Evolutionary conservation across 371 early-diverging fungal species (phyloP).

Genomic region (Dichotomocladium elegans): DNA sequence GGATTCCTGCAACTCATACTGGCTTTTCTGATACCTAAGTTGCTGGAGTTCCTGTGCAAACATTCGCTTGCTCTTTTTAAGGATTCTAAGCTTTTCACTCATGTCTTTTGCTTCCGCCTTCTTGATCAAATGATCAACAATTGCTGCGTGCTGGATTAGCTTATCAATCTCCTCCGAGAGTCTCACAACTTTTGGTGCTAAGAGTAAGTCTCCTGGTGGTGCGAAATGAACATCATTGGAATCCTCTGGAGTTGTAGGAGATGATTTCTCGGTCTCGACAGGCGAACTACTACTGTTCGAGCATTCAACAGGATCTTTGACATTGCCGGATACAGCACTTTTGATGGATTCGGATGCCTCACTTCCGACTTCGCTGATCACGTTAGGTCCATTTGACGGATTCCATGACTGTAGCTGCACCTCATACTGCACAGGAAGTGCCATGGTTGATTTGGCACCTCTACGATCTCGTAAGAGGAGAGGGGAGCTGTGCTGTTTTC

Average conservation of each 20-base stretch:
- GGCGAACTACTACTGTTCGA: no score
- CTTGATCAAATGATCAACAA: constrained; percentile 60
- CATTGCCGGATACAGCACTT: no score
- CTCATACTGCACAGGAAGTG: constrained; percentile 31
- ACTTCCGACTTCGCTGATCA: constrained; percentile 30
- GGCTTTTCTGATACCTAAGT: constrained; percentile 62
- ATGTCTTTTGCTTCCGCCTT: constrained; percentile 44
- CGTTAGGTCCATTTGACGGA: constrained; percentile 31
- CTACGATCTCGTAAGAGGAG: constrained; percentile 17
- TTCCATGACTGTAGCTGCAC: constrained; percentile 34
- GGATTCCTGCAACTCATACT: constrained; percentile 59
- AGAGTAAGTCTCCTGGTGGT: constrained; percentile 67
- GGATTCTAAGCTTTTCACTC: constrained; percentile 47
- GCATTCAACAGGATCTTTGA: no score
- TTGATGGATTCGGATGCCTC: constrained; percentile 1
- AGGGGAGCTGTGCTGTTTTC: constrained; percentile 5
- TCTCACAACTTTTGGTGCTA: constrained; percentile 49
- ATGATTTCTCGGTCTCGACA: no score
- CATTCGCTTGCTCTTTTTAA: constrained; percentile 55
- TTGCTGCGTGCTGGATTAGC: constrained; percentile 59
- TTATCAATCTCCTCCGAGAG: constrained; percentile 54
- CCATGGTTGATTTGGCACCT: constrained; percentile 29
- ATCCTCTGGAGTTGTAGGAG: no score
- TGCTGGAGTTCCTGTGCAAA: constrained; percentile 58
- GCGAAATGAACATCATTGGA: constrained; percentile 61